Base-by-base conservation (phyloP, 768 basidiomycete species). In the Boletus rubescentipes region DNA sequence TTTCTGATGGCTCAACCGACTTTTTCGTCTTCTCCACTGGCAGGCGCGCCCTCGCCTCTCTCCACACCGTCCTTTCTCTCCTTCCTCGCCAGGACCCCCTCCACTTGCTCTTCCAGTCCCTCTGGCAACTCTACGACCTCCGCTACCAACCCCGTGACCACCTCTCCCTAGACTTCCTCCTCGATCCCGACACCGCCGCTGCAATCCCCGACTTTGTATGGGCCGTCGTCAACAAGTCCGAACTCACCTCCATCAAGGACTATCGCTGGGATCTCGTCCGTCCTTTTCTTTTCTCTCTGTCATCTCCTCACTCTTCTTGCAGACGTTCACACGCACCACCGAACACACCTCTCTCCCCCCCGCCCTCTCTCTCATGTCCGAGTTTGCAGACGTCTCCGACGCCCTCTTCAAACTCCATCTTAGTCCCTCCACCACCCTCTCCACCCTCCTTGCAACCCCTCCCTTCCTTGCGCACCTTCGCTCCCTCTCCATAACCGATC, bases 1-100 rank as follows among this genome's bases (percentile, higher is more conserved):
- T 78, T 32, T 51, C 76, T 37, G 92, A 93, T 62, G 91, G 91
- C 18, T 77, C 86, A 61, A 78, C 85, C 4, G 91, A 93, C 73
- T 89, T 85, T 66, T 90, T 92, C 75, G 79, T 79, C 66, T 97
- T 89, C 73, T 91, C 91, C 38, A 93, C 93, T 3, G 94, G 94
- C 49, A 77, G 94, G 55, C 87, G 89, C 54, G 84, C 83, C 59
- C 67, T 93, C 51, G 73, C 81, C 26, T 89, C 87, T 30, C 77
- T 94, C 49, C 93, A 96, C 76, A 85, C 89, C 46, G 78, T 89
- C 61, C 79, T 94, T 69, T 76, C 83, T 41, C 79, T 95, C 57
- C 75, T 82, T 41, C 93, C 94, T 55, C 85, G 89, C 67, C 94
- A 97, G 71, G 93, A 96, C 72, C 69, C 90, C 34, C 68, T 88